These are phyloP conservation scores for Hymenoscyphus linearis DNA, from an alignment of 2,329 filamentous ascomycete genomes.

Conservation along the genomic window DNA sequence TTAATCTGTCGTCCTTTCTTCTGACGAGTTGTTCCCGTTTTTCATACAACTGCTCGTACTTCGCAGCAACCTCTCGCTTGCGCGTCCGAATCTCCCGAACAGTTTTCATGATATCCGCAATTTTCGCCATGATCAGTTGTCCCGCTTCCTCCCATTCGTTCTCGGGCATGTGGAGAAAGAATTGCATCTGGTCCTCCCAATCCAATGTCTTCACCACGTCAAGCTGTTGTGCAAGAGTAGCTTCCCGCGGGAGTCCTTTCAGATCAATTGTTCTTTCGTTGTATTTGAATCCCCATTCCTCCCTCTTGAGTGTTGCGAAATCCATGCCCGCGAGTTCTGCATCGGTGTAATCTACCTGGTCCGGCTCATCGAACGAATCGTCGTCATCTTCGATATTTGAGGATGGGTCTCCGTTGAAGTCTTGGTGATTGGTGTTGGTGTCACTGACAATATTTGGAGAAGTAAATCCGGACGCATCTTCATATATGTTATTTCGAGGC, in stretches of 20 bases:
- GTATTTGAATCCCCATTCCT: constrained; percentile 11
- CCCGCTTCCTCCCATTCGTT: constrained; percentile 31
- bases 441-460: not conserved
- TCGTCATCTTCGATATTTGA: not conserved
- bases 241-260: not conserved
- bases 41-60: constrained; percentile 28
- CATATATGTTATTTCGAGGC: not conserved
- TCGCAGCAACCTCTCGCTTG: constrained; percentile 21
- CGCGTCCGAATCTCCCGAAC: constrained; percentile 23
- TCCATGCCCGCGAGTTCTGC: constrained; percentile 21
- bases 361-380: not conserved
- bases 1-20: constrained; percentile 18
- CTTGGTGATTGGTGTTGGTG: not conserved
- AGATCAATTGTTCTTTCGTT: not conserved
- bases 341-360: constrained; percentile 15
- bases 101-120: constrained; percentile 20
- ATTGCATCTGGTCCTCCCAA: not conserved
- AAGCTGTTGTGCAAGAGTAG: constrained; percentile 12
- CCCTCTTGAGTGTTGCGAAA: constrained; percentile 19
- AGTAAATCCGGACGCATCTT: not conserved
- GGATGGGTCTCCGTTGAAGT: not conserved
- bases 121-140: constrained; percentile 28
- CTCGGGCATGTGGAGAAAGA: constrained; percentile 23
- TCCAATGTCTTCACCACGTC: not conserved
- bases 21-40: constrained; percentile 24